Conservation (phyloP, 768 basidiomycete genomes). For the Panus rudis region DNA sequence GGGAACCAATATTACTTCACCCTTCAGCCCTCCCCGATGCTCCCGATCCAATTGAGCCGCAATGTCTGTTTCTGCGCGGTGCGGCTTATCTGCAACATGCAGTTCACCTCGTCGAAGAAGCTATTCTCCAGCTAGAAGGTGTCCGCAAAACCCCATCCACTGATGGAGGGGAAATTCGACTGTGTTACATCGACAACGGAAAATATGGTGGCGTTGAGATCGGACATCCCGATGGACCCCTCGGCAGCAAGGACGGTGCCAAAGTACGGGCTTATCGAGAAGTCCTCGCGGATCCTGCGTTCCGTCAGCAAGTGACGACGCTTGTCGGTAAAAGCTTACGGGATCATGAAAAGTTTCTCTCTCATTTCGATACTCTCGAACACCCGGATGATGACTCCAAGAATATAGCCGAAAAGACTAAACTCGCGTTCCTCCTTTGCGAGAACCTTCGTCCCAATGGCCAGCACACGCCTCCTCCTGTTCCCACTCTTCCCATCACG, state of each 20-base stretch:
- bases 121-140: slow-evolving; percentile 64
- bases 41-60: slow-evolving; percentile 83
- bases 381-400: slow-evolving; percentile 21
- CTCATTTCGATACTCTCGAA: slow-evolving; percentile 76
- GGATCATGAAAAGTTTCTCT: slow-evolving; percentile 79
- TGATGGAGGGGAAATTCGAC: slow-evolving; percentile 69
- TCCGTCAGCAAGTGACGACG: slow-evolving; percentile 53
- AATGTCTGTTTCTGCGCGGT: slow-evolving; percentile 76
- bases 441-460: slow-evolving; percentile 62
- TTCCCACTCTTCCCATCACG: slow-evolving; percentile 45
- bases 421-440: slow-evolving; percentile 61
- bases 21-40: slow-evolving; percentile 70
- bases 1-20: slow-evolving; percentile 50
- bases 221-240: slow-evolving; percentile 73
- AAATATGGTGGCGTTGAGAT: slow-evolving; percentile 81
- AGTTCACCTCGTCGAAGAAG: slow-evolving; percentile 64
- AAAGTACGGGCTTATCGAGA: slow-evolving; percentile 62
- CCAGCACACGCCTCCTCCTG: slow-evolving; percentile 29
- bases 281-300: slow-evolving; percentile 44
- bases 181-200: slow-evolving; percentile 70
- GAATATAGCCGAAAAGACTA: slow-evolving; percentile 46
- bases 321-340: slow-evolving; percentile 70
- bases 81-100: slow-evolving; percentile 80
- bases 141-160: slow-evolving; percentile 49
- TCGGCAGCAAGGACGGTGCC: slow-evolving; percentile 49